Conservation (phyloP, 192 early-diverging fungal genomes). For the Gaertneriomyces semiglobifer region DNA sequence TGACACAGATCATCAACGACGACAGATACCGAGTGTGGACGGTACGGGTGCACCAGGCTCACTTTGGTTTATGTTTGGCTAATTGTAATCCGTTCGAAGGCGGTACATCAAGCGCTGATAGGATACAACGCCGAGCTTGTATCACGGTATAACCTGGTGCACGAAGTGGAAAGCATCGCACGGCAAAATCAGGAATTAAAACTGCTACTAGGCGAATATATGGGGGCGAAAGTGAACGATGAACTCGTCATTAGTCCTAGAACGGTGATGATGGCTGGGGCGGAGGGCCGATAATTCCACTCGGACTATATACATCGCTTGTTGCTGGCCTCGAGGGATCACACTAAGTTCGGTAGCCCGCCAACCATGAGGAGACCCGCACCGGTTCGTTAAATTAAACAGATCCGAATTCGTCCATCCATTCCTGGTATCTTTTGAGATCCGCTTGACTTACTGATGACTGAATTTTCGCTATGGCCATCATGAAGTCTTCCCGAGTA, state of each 20-base stretch:
- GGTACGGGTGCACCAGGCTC: conserved; percentile 18
- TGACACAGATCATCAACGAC: conserved; percentile 49
- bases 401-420: conserved; percentile 61
- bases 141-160: conserved; percentile 37
- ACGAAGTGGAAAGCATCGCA: conserved; percentile 44
- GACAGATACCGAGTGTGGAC: conserved; percentile 51
- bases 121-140: conserved; percentile 48
- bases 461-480: conserved; percentile 55
- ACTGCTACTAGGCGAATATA: conserved; percentile 49
- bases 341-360: no score
- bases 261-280: conserved; percentile 49
- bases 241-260: conserved; percentile 55
- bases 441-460: conserved; percentile 53
- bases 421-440: conserved; percentile 57
- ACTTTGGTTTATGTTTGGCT: neutral
- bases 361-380: no score
- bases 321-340: no score
- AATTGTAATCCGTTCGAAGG: conserved; percentile 19
- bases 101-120: conserved; percentile 48
- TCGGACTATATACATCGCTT: no score
- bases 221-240: conserved; percentile 52
- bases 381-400: neutral
- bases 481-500: conserved; percentile 49
- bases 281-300: conserved; percentile 10
- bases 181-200: conserved; percentile 55